Evolutionary conservation across 768 basidiomycete genomes (phyloP).

Genomic region (Multifurca ochricompacta): DNA sequence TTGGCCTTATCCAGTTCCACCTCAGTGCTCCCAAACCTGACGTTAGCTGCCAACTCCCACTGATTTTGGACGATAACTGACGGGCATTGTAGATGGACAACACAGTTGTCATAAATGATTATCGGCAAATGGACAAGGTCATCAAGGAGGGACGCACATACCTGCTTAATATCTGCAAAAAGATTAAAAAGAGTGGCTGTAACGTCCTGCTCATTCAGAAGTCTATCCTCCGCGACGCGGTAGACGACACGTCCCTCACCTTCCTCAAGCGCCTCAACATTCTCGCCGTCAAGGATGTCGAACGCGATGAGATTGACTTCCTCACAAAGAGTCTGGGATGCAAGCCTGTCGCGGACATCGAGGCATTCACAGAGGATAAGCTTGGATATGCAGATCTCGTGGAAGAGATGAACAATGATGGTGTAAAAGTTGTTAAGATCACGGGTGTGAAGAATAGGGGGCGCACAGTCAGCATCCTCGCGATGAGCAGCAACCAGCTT

Average conservation of each 20-base stretch:
- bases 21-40: conserved; percentile 97
- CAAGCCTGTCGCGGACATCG: conserved; percentile 96
- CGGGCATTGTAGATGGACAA: conserved; percentile 82
- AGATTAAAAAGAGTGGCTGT: conserved; percentile 99
- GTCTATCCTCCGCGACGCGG: conserved; percentile 98
- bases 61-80: conserved; percentile 12
- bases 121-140: conserved; percentile 99
- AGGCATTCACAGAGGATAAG: conserved; percentile 96
- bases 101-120: conserved; percentile 98
- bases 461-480: conserved; percentile 90
- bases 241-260: conserved; percentile 93
- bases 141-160: conserved; percentile 99
- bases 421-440: conserved; percentile 87
- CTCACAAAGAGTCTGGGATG: conserved; percentile 89
- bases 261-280: conserved; percentile 97
- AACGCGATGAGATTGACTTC: conserved; percentile 98
- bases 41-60: conserved; percentile 39
- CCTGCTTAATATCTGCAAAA: conserved; percentile 95
- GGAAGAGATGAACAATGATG: conserved; percentile 76
- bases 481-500: conserved; percentile 86
- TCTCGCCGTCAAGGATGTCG: conserved; percentile 92
- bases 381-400: conserved; percentile 93
- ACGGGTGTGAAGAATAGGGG: conserved; percentile 94
- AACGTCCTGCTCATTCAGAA: conserved; percentile 99
- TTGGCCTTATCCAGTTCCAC: conserved; percentile 97